Evolutionary conservation across 257 asterid species (phyloP).

Genomic region (Galeopsis tetrahit): DNA sequence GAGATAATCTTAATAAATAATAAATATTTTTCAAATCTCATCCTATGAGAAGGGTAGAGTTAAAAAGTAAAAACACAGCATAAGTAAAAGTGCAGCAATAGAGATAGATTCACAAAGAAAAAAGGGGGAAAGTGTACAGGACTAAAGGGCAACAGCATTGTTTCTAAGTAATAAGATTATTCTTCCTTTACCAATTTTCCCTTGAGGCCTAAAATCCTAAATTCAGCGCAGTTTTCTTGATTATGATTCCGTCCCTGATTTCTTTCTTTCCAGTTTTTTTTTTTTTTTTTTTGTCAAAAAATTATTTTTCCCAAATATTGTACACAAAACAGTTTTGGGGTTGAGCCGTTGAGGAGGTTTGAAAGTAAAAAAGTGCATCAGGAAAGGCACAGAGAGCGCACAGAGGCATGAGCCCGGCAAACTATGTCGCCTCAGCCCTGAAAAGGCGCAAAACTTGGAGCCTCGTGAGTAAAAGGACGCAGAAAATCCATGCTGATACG

Average conservation of each 20-base stretch:
- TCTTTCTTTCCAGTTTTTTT: too few species aligned
- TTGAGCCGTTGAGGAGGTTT: neutral
- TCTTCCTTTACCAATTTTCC: neutral
- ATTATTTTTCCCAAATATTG: neutral
- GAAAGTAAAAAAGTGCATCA: neutral
- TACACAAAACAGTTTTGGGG: neutral
- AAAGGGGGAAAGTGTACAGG: neutral
- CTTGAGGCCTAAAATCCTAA: neutral
- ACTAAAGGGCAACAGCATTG: neutral
- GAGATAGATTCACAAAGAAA: neutral
- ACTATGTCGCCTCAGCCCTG: neutral
- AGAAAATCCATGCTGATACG: slow-evolving; percentile 20
- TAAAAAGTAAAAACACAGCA: neutral
- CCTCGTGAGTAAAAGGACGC: neutral
- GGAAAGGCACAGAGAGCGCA: neutral
- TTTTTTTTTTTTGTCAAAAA: too few species aligned
- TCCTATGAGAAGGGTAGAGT: neutral
- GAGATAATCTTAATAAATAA: neutral
- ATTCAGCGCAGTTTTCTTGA: neutral
- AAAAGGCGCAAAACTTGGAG: neutral
- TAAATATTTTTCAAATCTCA: neutral
- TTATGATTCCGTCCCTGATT: neutral
- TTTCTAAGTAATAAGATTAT: neutral
- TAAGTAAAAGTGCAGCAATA: neutral
- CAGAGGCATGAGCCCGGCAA: neutral